Evolutionary conservation across 2,329 filamentous ascomycete species (phyloP).

Genomic region (Trichophyton verrucosum): DNA sequence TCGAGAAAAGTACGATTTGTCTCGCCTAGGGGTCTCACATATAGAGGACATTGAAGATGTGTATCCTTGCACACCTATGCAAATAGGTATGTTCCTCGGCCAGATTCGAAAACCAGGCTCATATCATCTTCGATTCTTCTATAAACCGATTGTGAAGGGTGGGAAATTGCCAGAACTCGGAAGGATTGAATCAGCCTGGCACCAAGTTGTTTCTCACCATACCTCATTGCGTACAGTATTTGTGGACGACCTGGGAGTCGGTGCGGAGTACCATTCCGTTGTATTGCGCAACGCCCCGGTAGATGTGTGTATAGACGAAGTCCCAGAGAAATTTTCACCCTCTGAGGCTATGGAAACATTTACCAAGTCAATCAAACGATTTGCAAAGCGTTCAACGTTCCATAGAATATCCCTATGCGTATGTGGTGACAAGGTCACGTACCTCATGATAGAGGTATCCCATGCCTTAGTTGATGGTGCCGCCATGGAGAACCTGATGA

Average conservation of each 20-base stretch:
- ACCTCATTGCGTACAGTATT: not conserved
- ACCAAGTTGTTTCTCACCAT: constrained; percentile 1
- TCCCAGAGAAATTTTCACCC: not conserved
- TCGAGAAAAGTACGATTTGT: constrained; percentile 2
- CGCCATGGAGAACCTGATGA: constrained; percentile 29
- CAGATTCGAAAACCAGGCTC: constrained; percentile 2
- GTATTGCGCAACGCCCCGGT: not conserved
- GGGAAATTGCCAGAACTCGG: not conserved
- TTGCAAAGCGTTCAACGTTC: constrained; percentile 2
- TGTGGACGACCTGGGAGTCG: not conserved
- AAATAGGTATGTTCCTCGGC: constrained; percentile 6
- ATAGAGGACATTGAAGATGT: constrained; percentile 5
- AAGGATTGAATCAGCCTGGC: not conserved
- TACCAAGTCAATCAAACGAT: constrained; percentile 3
- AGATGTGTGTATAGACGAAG: not conserved
- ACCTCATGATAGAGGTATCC: constrained; percentile 27
- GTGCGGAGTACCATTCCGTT: not conserved
- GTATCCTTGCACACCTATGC: constrained; percentile 8
- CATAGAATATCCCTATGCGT: not conserved
- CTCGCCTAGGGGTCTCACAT: not conserved
- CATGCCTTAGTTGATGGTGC: constrained; percentile 34
- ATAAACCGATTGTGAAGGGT: not conserved
- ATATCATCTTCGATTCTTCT: not conserved
- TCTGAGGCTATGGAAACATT: not conserved
- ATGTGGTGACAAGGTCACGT: not conserved